These are phyloP conservation scores for Linum lewisii DNA, from an alignment of 345 rosid species.

Conservation along the genomic window DNA sequence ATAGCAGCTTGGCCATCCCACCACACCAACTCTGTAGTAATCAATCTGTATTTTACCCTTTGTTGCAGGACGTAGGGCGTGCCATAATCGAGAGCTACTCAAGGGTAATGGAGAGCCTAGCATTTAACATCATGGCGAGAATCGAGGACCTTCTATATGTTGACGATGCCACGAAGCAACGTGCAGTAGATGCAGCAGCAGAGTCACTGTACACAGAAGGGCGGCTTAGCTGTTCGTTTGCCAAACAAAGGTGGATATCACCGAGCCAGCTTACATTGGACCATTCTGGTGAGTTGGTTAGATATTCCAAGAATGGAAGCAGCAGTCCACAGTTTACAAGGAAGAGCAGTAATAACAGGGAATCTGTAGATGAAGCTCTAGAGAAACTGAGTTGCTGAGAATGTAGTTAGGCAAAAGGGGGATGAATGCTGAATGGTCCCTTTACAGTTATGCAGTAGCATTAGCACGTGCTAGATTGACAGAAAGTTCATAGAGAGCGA, in stretches of 20 bases:
- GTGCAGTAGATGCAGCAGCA: slow-evolving; percentile 23
- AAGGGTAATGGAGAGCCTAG: slow-evolving; percentile 39
- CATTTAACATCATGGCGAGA: slow-evolving; percentile 33
- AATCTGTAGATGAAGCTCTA: neutral
- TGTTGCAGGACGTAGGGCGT: slow-evolving; percentile 38
- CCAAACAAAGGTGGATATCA: slow-evolving; percentile 19
- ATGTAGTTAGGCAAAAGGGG: neutral
- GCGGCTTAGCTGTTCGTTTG: slow-evolving; percentile 10
- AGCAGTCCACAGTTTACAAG: neutral
- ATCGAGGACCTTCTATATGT: slow-evolving; percentile 34
- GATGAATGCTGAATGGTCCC: neutral
- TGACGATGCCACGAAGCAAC: slow-evolving; percentile 37
- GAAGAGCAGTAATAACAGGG: neutral
- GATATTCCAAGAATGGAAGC: neutral
- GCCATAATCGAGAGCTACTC: slow-evolving; percentile 45
- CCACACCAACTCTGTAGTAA: no score
- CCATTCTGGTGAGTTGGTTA: neutral
- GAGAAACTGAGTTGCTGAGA: neutral
- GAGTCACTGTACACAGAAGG: slow-evolving; percentile 15
- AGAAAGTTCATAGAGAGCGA: neutral
- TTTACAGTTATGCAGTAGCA: neutral
- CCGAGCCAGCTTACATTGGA: slow-evolving; percentile 10
- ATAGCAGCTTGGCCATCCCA: no score
- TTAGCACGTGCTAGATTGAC: neutral
- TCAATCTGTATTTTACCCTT: neutral